phyloP scores from a whole-genome alignment of 768 basidiomycete genomes.

The Mycena venus region DNA sequence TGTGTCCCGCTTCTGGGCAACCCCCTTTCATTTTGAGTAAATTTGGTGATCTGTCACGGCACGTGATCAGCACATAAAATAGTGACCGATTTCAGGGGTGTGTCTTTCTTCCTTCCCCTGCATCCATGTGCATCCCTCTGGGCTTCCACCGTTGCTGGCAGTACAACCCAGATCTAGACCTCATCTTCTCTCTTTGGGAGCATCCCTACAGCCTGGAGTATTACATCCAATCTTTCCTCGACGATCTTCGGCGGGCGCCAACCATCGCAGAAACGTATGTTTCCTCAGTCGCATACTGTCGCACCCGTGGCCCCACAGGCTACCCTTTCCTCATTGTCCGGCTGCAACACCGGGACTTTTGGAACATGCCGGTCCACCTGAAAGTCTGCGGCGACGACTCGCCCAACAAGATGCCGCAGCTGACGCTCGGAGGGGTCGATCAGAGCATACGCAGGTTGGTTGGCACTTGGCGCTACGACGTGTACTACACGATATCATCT shows the following conservation, averaged over 20 bases:
- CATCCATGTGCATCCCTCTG: neutral
- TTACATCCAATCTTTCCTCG: neutral
- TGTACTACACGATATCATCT: constrained; percentile 8
- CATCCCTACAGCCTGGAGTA: neutral
- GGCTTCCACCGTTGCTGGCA: constrained; percentile 8
- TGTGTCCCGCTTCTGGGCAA: too few species aligned
- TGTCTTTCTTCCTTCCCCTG: neutral
- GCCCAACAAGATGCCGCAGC: neutral
- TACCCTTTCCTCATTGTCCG: constrained; percentile 18
- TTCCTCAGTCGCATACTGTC: constrained; percentile 10
- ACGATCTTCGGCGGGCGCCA: neutral
- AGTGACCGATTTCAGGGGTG: too few species aligned
- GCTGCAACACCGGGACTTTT: neutral
- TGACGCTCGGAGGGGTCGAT: neutral
- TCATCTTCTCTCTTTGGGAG: neutral
- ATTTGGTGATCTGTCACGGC: too few species aligned
- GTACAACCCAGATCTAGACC: neutral
- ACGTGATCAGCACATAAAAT: too few species aligned
- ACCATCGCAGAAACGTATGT: neutral
- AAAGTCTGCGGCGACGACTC: constrained; percentile 15
- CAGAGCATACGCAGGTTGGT: neutral
- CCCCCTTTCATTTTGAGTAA: too few species aligned
- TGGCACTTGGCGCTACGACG: constrained; percentile 14
- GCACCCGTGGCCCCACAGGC: neutral
- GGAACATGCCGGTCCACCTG: neutral